These are phyloP conservation scores for Flaveria bidentis DNA, from an alignment of 129 eudicot species.

Conservation along the genomic window DNA sequence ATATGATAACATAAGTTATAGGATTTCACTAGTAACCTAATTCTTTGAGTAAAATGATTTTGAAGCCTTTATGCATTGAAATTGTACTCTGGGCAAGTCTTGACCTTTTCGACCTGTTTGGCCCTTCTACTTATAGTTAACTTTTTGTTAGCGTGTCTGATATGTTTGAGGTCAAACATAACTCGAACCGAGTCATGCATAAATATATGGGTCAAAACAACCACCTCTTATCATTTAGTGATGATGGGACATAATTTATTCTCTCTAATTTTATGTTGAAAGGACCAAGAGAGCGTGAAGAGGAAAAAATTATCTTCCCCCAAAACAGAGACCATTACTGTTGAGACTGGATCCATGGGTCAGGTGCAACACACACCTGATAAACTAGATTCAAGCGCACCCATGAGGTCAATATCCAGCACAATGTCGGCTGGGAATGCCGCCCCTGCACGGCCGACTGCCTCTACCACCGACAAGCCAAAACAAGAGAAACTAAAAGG, in stretches of 20 bases:
- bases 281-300: constrained; percentile 65
- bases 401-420: constrained; percentile 34
- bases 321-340: constrained; percentile 39
- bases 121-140: not conserved
- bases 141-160: not conserved
- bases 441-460: constrained; percentile 25
- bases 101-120: not conserved
- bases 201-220: not conserved
- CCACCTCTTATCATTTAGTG: not conserved
- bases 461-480: constrained; percentile 36
- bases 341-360: constrained; percentile 39
- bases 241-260: not conserved
- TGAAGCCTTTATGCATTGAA: not conserved
- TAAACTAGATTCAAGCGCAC: constrained; percentile 34
- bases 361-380: constrained; percentile 42
- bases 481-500: constrained; percentile 73
- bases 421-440: constrained; percentile 33
- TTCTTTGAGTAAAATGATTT: not conserved
- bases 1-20: not conserved
- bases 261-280: not conserved
- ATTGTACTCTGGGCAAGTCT: not conserved
- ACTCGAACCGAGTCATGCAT: not conserved
- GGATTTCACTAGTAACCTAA: not conserved
- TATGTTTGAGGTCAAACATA: not conserved
- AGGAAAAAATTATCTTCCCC: constrained; percentile 52